Evolutionary conservation across 257 asterid species (phyloP).

Genomic region (Jaltomata sinuosa): DNA sequence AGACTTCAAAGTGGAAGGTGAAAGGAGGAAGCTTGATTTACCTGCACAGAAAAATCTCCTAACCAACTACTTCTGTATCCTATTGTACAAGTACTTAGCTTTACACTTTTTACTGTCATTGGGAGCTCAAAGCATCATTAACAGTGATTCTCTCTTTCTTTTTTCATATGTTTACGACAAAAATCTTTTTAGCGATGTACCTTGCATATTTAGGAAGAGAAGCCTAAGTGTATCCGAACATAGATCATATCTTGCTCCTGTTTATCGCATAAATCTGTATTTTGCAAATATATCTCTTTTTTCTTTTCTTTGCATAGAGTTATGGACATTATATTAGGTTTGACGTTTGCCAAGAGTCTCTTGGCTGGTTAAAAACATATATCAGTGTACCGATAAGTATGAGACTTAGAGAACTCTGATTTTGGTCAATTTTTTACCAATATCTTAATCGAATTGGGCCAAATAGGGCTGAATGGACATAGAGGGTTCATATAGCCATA

Average conservation of each 20-base stretch:
- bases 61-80: constrained; percentile 98
- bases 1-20: constrained; percentile 54
- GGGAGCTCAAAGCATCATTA: neutral
- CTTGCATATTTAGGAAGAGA: neutral
- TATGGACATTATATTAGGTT: neutral
- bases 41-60: constrained; percentile 88
- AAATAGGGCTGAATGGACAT: neutral
- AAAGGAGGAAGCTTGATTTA: constrained; percentile 63
- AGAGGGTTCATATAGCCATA: neutral
- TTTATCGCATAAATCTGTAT: neutral
- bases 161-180: neutral
- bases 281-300: neutral
- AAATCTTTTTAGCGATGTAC: neutral
- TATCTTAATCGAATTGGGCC: neutral
- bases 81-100: neutral
- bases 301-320: neutral
- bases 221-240: neutral
- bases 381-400: neutral
- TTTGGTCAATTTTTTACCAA: neutral
- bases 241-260: neutral
- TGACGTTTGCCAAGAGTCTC: neutral
- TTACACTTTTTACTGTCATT: neutral
- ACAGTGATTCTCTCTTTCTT: neutral
- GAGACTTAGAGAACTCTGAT: neutral
- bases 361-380: neutral